A percentile compares a stretch with the other conserved stretches of the same genome.
Evolutionary conservation across 2,329 filamentous ascomycete genomes (phyloP).

Genomic region (Coniochaeta ligniaria): DNA sequence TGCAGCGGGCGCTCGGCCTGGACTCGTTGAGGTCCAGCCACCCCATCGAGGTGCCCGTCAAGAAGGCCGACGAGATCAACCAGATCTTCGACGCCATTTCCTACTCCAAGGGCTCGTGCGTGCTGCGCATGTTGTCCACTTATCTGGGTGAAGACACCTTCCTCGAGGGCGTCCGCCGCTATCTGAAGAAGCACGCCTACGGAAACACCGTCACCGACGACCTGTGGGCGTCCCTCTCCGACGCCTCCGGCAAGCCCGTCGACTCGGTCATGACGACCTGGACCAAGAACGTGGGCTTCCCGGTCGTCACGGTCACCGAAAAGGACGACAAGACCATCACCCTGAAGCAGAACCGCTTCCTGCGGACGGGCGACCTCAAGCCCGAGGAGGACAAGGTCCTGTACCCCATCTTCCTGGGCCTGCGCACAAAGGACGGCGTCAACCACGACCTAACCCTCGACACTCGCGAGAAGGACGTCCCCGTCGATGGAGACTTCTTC

Average conservation of each 20-base stretch:
- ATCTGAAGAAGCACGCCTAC: slow-evolving; percentile 95
- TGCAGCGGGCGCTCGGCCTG: slow-evolving; percentile 79
- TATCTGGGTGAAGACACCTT: slow-evolving; percentile 90
- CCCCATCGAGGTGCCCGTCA: slow-evolving; percentile 92
- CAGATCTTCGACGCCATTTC: slow-evolving; percentile 98
- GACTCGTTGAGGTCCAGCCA: slow-evolving; percentile 93
- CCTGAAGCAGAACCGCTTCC: slow-evolving; percentile 90
- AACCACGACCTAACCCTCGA: slow-evolving; percentile 66
- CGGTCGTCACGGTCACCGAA: slow-evolving; percentile 81
- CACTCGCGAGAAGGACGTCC: slow-evolving; percentile 69
- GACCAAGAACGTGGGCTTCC: slow-evolving; percentile 95
- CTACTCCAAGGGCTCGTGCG: slow-evolving; percentile 93
- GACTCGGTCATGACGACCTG: slow-evolving; percentile 89
- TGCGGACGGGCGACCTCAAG: slow-evolving; percentile 87
- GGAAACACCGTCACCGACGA: slow-evolving; percentile 89
- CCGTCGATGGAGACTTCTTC: slow-evolving; percentile 82
- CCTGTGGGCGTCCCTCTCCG: slow-evolving; percentile 79
- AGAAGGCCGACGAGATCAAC: slow-evolving; percentile 92
- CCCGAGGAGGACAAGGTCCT: slow-evolving; percentile 84
- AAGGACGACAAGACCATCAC: slow-evolving; percentile 66
- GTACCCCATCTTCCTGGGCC: slow-evolving; percentile 82
- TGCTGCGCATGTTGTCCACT: slow-evolving; percentile 94
- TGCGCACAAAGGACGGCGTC: slow-evolving; percentile 77
- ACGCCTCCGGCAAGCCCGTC: slow-evolving; percentile 87
- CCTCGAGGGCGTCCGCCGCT: slow-evolving; percentile 82